Percentiles rank a stretch among this genome's conserved stretches.
Evolutionary conservation across 2,329 filamentous ascomycete genomes (phyloP).

Genomic region (Botrytis porri): DNA sequence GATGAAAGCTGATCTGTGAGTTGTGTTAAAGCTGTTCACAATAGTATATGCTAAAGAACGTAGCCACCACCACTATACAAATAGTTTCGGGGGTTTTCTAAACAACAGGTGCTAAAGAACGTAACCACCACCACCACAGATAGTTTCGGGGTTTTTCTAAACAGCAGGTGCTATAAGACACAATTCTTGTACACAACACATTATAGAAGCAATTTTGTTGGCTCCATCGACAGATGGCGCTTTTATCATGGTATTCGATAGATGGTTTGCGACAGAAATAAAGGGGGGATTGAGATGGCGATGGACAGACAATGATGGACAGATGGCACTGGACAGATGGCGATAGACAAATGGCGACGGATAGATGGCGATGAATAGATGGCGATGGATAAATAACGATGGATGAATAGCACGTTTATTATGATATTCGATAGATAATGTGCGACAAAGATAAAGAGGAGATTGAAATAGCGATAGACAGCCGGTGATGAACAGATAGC

Average conservation of each 20-base stretch:
- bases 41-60: neutral
- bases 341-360: neutral
- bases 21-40: neutral
- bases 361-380: neutral
- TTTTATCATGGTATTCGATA: neutral
- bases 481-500: neutral
- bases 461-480: neutral
- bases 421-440: neutral
- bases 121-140: neutral
- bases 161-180: neutral
- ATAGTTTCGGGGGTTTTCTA: neutral
- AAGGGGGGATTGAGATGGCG: neutral
- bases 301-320: too few species aligned
- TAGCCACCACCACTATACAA: neutral
- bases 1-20: neutral
- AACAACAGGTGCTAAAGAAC: neutral
- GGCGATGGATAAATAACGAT: neutral
- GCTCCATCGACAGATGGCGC: neutral
- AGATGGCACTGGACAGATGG: neutral
- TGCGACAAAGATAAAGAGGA: neutral
- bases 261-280: neutral
- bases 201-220: neutral
- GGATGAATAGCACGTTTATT: neutral
- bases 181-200: neutral
- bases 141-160: neutral